Evolutionary conservation across 306 rosid species (phyloP), one percentile per base, ranked within the genome.

Genomic region (Cicer cuneatum): DNA sequence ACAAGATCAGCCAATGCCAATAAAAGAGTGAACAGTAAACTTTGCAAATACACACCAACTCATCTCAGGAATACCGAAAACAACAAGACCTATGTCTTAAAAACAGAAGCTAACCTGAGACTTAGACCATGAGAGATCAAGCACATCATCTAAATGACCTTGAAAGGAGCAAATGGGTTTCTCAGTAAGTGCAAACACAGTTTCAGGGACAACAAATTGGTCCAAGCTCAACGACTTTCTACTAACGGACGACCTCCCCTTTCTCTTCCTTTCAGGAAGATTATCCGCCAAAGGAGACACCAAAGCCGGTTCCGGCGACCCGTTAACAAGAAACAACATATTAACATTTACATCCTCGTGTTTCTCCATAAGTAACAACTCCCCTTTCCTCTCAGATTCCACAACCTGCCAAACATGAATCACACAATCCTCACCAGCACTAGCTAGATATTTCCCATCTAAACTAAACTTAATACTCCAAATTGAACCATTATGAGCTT

Each of bases 61-160:
- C 14, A 72, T 15, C 41, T 19, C 10, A 39, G 41, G 35, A 73
- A 80, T 52, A 64, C 29, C 40, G 35, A 81, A 69, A 82, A 61
- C 15, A 48, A 53, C 14, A 56, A 71, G 40, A 58, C 54, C 56
- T 35, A 74, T 56, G n/a, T 18, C 16, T 6, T 1, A 62, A 60
- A 65, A 66, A 61, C 5, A 64, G 79, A 73, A 79, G 82, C 87
- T 81, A 79, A 95, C 99, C 99, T 95, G 98, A 72, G 97, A 90
- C 83, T 92, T 95, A 82, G 99, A 95, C 99, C 99, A 95, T 2
- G 99, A 95, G 33, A 95, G 96, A 60, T 95, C 99, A 74, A 95
- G 98, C 75, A 95, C 99, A 77, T 87, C 99, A 83, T 89, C 70
- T 1, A 68, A 78, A 84, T 95, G 99, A 13, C 99, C 99, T 78